These are phyloP conservation scores for Flaveria bidentis DNA, from an alignment of 129 eudicot genomes.

Conservation along the genomic window DNA sequence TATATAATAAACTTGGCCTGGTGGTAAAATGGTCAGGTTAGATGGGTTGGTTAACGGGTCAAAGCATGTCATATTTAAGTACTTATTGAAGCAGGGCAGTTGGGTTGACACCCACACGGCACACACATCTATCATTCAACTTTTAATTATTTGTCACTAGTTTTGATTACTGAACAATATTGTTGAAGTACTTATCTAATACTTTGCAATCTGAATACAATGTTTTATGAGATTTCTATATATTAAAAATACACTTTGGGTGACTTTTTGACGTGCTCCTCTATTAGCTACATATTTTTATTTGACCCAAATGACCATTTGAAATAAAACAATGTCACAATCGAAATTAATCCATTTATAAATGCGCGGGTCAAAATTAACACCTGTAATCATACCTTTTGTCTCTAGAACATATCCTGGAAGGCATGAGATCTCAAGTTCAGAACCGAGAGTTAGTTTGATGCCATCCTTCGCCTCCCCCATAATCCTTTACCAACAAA, in stretches of 20 bases:
- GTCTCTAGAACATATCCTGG: slow-evolving; percentile 72
- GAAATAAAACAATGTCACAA: neutral
- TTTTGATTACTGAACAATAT: neutral
- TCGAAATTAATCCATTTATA: neutral
- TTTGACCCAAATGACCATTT: neutral
- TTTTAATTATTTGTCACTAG: neutral
- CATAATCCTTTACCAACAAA: slow-evolving; percentile 47
- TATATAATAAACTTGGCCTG: neutral
- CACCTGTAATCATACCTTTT: slow-evolving; percentile 44
- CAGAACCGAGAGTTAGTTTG: slow-evolving; percentile 59
- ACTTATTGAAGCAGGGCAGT: neutral
- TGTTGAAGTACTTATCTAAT: neutral
- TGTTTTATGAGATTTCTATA: neutral
- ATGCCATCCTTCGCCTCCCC: slow-evolving; percentile 70
- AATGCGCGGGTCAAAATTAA: neutral
- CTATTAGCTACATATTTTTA: neutral
- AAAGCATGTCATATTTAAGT: neutral
- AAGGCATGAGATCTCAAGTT: slow-evolving; percentile 67
- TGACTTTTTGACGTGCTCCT: slow-evolving; percentile 8
- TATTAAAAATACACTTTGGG: neutral
- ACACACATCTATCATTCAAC: neutral
- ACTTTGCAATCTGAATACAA: neutral
- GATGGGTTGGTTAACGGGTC: slow-evolving; percentile 3
- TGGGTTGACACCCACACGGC: neutral
- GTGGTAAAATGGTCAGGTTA: neutral